phyloP scores from a whole-genome alignment of 345 rosid genomes.

The Kandelia obovata region DNA sequence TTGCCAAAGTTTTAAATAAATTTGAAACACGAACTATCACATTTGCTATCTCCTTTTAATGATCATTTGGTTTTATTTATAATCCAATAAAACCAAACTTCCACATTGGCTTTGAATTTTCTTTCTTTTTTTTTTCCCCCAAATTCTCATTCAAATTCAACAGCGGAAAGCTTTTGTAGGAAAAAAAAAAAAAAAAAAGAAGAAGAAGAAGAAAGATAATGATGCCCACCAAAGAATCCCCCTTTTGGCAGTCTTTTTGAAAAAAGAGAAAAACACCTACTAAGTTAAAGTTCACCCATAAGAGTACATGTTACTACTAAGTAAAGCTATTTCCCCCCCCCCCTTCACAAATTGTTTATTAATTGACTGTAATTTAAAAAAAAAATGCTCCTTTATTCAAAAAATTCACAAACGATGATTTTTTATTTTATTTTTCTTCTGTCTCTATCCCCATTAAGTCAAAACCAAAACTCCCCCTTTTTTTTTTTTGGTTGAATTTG shows the following conservation, averaged over 20 bases:
- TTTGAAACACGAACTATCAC: not conserved
- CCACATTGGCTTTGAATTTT: not conserved
- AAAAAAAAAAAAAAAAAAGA: slow-evolving; percentile 1
- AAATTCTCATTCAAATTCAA: not conserved
- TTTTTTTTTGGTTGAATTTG: no score
- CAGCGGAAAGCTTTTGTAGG: not conserved
- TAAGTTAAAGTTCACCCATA: not conserved
- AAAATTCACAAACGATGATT: no score
- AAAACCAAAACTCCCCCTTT: no score
- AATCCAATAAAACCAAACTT: not conserved
- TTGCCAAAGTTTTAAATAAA: not conserved
- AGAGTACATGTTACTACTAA: no score
- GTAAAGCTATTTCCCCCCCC: no score
- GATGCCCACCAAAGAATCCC: slow-evolving; percentile 16
- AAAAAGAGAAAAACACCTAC: not conserved
- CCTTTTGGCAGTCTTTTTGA: slow-evolving; percentile 5
- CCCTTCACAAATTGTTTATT: no score
- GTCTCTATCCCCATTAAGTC: no score
- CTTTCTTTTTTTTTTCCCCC: no score
- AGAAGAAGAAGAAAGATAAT: slow-evolving; percentile 2
- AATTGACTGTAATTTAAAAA: no score
- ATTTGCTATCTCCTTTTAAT: not conserved
- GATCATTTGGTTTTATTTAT: not conserved
- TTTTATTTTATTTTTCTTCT: no score
- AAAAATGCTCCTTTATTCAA: no score